These are phyloP conservation scores for Pachyrhizus erosus DNA, from an alignment of 306 rosid genomes.

Conservation along the genomic window DNA sequence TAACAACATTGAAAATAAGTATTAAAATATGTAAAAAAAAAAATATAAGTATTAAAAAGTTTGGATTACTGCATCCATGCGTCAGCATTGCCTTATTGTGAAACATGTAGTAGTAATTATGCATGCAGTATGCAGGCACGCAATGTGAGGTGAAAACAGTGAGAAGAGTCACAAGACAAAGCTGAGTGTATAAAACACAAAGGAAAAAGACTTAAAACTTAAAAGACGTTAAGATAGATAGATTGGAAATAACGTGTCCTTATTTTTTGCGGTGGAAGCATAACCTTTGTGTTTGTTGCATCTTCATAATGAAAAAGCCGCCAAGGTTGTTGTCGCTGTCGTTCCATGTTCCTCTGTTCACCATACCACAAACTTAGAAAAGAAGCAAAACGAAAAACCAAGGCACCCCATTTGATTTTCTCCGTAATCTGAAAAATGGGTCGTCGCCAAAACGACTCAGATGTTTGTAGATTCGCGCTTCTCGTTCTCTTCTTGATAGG, in stretches of 20 bases:
- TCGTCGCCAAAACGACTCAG: constrained; percentile 71
- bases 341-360: background rate
- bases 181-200: background rate
- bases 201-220: background rate
- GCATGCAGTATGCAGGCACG: background rate
- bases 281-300: background rate
- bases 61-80: background rate
- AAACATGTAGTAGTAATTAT: background rate
- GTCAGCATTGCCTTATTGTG: background rate
- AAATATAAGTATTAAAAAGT: no score
- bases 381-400: background rate
- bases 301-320: constrained; percentile 26
- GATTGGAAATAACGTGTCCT: constrained; percentile 12
- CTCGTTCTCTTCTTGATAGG: constrained; percentile 61
- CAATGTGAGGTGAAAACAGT: background rate
- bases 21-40: no score
- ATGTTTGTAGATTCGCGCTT: constrained; percentile 56
- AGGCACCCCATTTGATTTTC: constrained; percentile 21
- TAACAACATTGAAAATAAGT: no score
- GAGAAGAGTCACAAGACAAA: background rate
- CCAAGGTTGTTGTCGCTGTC: background rate
- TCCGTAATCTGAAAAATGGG: constrained; percentile 55
- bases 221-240: constrained; percentile 6
- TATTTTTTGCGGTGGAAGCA: constrained; percentile 23
- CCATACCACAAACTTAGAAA: background rate